phyloP scores from a whole-genome alignment of 345 rosid genomes.

The Brassica nigra region DNA sequence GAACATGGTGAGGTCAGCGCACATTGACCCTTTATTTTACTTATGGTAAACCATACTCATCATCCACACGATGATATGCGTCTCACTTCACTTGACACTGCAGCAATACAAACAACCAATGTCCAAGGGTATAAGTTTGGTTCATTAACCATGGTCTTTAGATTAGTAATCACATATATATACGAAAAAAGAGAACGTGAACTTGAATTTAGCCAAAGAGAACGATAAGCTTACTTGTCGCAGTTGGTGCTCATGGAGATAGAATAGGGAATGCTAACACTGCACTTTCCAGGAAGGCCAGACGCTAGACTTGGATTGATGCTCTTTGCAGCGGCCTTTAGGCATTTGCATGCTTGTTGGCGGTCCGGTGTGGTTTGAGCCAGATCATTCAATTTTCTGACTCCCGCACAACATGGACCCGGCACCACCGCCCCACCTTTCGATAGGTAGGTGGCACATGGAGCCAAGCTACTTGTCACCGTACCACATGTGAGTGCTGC shows the following conservation, averaged over 20 bases:
- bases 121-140: not conserved
- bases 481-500: not conserved
- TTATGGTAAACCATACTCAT: slow-evolving; percentile 19
- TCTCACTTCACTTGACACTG: slow-evolving; percentile 35
- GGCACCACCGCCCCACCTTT: not conserved
- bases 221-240: slow-evolving; percentile 37
- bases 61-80: not conserved
- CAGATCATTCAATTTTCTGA: not conserved
- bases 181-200: not conserved
- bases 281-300: not conserved
- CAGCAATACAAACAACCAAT: slow-evolving; percentile 14
- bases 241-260: slow-evolving; percentile 38
- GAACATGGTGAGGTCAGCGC: not conserved
- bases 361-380: not conserved
- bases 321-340: not conserved
- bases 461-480: not conserved
- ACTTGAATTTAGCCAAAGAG: not conserved
- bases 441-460: not conserved
- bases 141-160: not conserved
- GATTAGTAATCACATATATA: not conserved
- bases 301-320: not conserved
- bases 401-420: not conserved
- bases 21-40: slow-evolving; percentile 9
- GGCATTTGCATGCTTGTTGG: not conserved
- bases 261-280: not conserved